A percentile compares a stretch with the other conserved stretches of the same genome.
phyloP scores from a whole-genome alignment of 495 filamentous ascomycete species.

The Physcia stellaris region DNA sequence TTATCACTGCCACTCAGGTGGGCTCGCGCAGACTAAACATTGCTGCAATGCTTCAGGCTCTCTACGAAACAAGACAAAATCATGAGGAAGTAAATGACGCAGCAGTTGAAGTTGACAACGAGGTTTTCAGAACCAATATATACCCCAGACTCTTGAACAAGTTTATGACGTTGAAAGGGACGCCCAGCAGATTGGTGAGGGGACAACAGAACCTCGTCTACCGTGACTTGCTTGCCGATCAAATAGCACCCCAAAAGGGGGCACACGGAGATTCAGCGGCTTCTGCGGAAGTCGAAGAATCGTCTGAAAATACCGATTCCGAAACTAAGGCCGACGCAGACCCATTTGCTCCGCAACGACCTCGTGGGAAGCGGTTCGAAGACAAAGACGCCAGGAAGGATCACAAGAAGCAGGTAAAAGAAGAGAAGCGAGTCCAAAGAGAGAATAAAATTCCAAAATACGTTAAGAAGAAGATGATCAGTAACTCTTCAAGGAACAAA shows the following conservation, averaged over 20 bases:
- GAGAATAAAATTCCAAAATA: conserved; percentile 95
- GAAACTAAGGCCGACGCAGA: conserved; percentile 26
- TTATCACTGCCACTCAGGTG: conserved; percentile 51
- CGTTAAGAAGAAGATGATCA: conserved; percentile 69
- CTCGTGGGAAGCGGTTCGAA: conserved; percentile 77
- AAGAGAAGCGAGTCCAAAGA: conserved; percentile 80
- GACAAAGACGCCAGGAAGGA: conserved; percentile 83
- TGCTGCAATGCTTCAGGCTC: conserved; percentile 33
- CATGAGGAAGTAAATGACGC: conserved; percentile 21
- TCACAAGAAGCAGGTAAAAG: conserved; percentile 85
- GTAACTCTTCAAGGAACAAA: conserved; percentile 29
- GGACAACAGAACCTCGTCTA: conserved; percentile 68
- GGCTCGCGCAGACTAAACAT: conserved; percentile 37
- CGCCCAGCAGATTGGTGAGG: conserved; percentile 57
- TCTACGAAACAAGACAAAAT: conserved; percentile 31
- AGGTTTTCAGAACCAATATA: conserved; percentile 94
- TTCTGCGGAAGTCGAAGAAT: too few species aligned
- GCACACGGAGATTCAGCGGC: conserved; percentile 20
- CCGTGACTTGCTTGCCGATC: conserved; percentile 60
- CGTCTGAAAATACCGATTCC: conserved; percentile 19
- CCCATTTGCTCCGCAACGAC: conserved; percentile 49
- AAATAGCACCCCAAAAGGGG: conserved; percentile 31
- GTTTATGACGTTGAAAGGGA: conserved; percentile 95
- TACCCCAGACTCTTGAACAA: conserved; percentile 84
- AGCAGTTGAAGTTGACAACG: conserved; percentile 57